These are phyloP conservation scores for Pichia sp. DNA, from an alignment of 1,139 yeast species.

Conservation along the genomic window DNA sequence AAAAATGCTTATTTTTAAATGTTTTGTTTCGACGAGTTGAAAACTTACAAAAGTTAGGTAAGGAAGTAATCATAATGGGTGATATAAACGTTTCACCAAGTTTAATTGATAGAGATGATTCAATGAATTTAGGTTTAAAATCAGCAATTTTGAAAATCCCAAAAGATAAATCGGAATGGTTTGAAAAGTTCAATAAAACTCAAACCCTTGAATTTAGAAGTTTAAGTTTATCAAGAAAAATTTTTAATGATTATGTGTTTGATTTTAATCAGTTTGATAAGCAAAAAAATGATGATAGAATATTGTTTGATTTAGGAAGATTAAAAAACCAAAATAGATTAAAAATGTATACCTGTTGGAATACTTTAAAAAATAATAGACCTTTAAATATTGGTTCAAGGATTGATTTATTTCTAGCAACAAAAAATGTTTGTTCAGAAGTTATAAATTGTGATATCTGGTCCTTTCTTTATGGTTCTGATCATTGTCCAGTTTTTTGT, in stretches of 20 bases:
- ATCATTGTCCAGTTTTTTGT: constrained; percentile 86
- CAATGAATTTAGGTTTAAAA: constrained; percentile 40
- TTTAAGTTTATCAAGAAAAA: constrained; percentile 20
- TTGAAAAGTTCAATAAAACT: constrained; percentile 18
- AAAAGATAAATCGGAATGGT: constrained; percentile 1
- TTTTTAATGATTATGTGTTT: constrained; percentile 20
- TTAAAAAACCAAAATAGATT: constrained; percentile 47
- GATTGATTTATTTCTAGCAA: constrained; percentile 65
- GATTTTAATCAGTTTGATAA: constrained; percentile 23
- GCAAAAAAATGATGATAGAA: constrained; percentile 8
- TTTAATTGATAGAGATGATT: constrained; percentile 76
- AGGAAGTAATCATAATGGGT: constrained; percentile 73
- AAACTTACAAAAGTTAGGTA: constrained; percentile 46
- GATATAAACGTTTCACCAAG: constrained; percentile 81
- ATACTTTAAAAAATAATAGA: constrained; percentile 68
- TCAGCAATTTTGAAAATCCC: constrained; percentile 15
- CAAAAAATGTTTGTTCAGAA: constrained; percentile 32
- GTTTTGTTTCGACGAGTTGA: constrained; percentile 55
- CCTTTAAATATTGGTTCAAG: constrained; percentile 84
- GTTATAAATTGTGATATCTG: constrained; percentile 54
- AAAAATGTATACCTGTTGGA: constrained; percentile 90
- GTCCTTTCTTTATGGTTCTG: constrained; percentile 75
- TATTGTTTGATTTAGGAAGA: constrained; percentile 57
- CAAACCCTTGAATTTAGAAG: constrained; percentile 27
- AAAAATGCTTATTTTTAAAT: constrained; percentile 51